phyloP scores from a whole-genome alignment of 73 alveolate species.

The Halteria grandinella region DNA sequence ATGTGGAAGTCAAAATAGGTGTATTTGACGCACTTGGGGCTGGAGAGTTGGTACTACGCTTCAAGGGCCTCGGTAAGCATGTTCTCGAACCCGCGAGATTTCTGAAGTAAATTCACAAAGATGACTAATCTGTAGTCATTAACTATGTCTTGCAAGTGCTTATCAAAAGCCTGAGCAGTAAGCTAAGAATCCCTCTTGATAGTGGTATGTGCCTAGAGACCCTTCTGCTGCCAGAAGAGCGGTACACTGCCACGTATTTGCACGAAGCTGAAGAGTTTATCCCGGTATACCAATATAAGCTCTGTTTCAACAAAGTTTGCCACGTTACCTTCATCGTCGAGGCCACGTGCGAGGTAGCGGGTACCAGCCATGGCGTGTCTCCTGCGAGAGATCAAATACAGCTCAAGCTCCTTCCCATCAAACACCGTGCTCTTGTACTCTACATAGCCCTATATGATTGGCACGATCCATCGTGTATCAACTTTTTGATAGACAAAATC shows the following conservation, averaged over 20 bases:
- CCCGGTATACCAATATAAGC: constrained; percentile 74
- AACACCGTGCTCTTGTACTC: constrained; percentile 60
- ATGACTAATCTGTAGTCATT: constrained; percentile 76
- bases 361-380: constrained; percentile 91
- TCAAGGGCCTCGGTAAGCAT: constrained; percentile 81
- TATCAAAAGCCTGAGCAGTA: constrained; percentile 82
- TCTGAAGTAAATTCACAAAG: constrained; percentile 85
- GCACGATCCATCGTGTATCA: constrained; percentile 59
- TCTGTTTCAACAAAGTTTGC: constrained; percentile 96
- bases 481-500: constrained; percentile 65
- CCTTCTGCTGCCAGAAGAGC: constrained; percentile 90
- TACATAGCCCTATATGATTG: constrained; percentile 85
- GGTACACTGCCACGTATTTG: constrained; percentile 96
- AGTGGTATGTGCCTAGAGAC: constrained; percentile 75
- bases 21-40: constrained; percentile 71
- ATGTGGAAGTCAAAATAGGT: constrained; percentile 84
- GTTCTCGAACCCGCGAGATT: constrained; percentile 79
- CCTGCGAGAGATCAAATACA: constrained; percentile 85
- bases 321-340: constrained; percentile 94
- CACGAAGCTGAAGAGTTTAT: constrained; percentile 72
- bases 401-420: constrained; percentile 66
- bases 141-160: constrained; percentile 82
- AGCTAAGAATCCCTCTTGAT: constrained; percentile 80
- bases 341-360: constrained; percentile 93
- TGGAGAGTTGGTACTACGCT: constrained; percentile 66